Conservation (phyloP, 2,329 filamentous ascomycete genomes). For the Alternaria panax region DNA sequence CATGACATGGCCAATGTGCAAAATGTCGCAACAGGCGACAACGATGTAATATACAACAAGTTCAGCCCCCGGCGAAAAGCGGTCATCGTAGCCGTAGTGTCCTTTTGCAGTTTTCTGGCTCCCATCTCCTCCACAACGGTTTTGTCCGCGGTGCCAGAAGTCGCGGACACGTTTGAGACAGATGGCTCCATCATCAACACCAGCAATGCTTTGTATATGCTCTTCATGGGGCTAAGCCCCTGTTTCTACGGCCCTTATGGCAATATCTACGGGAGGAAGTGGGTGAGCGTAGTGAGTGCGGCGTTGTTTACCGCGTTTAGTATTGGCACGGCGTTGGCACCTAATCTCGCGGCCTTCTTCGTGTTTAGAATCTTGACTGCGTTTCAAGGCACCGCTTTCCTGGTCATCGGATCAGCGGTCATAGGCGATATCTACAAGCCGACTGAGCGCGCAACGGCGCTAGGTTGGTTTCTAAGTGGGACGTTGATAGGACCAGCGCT, state of each 20-base stretch:
- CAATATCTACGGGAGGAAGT: conserved; percentile 57
- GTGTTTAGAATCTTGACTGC: conserved; percentile 77
- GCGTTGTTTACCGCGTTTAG: conserved; percentile 72
- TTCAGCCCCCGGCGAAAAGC: conserved; percentile 69
- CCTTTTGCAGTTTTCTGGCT: conserved; percentile 78
- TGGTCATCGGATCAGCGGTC: conserved; percentile 74
- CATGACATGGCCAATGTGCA: conserved; percentile 42
- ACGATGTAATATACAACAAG: conserved; percentile 68
- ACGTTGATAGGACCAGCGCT: conserved; percentile 71
- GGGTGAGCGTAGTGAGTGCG: conserved; percentile 67
- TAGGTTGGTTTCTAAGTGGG: conserved; percentile 76
- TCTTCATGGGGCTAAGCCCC: conserved; percentile 70
- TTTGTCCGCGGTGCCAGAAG: conserved; percentile 75
- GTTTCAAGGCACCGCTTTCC: conserved; percentile 76
- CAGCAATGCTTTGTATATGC: conserved; percentile 77
- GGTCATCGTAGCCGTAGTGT: conserved; percentile 72
- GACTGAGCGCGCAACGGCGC: conserved; percentile 73
- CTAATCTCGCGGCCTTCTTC: conserved; percentile 74
- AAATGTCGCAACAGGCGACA: conserved; percentile 40
- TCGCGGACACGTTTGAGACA: conserved; percentile 70
- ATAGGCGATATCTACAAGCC: conserved; percentile 66
- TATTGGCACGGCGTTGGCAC: conserved; percentile 75
- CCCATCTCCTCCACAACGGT: conserved; percentile 78
- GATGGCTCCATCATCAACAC: conserved; percentile 74
- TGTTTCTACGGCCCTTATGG: conserved; percentile 76